Conservation (phyloP, 2,329 filamentous ascomycete species). For the Arachnomyces sp. region DNA sequence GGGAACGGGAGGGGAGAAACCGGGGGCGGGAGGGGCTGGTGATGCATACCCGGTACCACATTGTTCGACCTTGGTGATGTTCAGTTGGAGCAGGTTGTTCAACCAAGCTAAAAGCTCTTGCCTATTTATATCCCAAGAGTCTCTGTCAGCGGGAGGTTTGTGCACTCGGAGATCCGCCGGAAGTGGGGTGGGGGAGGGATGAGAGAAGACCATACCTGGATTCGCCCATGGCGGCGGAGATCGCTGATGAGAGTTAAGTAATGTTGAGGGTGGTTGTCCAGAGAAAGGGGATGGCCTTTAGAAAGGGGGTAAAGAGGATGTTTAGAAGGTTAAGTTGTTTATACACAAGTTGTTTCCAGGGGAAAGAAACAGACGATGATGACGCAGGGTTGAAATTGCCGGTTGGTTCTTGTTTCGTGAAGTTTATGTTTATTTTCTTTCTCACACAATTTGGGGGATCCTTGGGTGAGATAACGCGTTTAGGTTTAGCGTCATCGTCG, state of each 20-base stretch:
- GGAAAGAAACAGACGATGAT: no score
- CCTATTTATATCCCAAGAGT: slow-evolving; percentile 43
- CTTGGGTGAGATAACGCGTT: no score
- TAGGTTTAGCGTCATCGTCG: no score
- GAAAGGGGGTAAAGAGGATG: no score
- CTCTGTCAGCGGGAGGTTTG: slow-evolving; percentile 10
- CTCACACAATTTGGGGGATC: no score
- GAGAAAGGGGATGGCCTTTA: no score
- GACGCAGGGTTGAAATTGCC: no score
- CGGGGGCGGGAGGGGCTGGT: slow-evolving; percentile 6
- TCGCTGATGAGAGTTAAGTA: neutral
- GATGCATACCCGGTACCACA: slow-evolving; percentile 83
- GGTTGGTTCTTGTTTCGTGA: no score
- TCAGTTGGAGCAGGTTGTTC: slow-evolving; percentile 95
- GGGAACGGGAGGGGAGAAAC: slow-evolving; percentile 11
- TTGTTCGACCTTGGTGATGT: slow-evolving; percentile 98
- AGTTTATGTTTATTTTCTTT: no score
- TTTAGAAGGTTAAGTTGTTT: no score
- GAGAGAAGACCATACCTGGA: slow-evolving; percentile 44
- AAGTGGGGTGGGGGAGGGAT: slow-evolving; percentile 8
- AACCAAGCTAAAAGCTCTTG: slow-evolving; percentile 95
- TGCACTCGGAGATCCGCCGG: slow-evolving; percentile 13
- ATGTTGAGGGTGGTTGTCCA: no score
- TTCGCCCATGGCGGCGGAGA: slow-evolving; percentile 51
- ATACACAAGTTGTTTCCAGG: no score